These are phyloP conservation scores for Arabidopsis arenosa DNA, from an alignment of 345 rosid species.

Conservation along the genomic window DNA sequence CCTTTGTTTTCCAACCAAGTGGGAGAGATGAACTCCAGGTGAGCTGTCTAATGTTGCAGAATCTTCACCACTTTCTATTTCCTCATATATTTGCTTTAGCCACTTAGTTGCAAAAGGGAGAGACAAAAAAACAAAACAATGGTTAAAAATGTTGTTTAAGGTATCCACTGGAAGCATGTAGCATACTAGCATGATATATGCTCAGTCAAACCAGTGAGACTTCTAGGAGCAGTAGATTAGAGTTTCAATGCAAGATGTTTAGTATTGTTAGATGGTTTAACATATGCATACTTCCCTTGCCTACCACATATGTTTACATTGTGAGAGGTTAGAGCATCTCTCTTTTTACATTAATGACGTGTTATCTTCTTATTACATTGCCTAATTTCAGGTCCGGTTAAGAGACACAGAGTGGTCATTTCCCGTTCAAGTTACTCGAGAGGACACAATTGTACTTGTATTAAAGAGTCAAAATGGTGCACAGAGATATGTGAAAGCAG, in stretches of 20 bases:
- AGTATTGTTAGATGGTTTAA: conserved; percentile 29
- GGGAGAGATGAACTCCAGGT: conserved; percentile 89
- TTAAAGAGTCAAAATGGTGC: conserved; percentile 66
- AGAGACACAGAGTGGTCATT: conserved; percentile 92
- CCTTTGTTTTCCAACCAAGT: conserved; percentile 64
- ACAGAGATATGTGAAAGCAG: conserved; percentile 66
- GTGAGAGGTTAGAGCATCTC: conserved; percentile 26
- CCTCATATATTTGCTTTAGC: neutral
- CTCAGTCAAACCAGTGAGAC: conserved; percentile 26
- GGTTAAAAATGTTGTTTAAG: conserved; percentile 8
- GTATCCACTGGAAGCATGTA: conserved; percentile 28
- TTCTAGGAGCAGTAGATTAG: conserved; percentile 25
- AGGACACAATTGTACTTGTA: conserved; percentile 86
- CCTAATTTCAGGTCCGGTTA: conserved; percentile 63
- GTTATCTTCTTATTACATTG: conserved; percentile 31
- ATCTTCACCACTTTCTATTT: conserved; percentile 24
- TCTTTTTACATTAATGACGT: conserved; percentile 17
- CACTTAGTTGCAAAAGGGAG: conserved; percentile 26
- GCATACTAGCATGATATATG: neutral
- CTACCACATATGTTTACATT: conserved; percentile 22
- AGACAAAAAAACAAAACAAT: conserved; percentile 1
- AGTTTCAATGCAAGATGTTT: conserved; percentile 16
- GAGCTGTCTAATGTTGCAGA: conserved; percentile 33
- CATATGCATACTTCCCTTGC: conserved; percentile 7
- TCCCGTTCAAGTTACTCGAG: conserved; percentile 80